Conservation (phyloP, 2,329 filamentous ascomycete species). For the Claviceps sp. region DNA sequence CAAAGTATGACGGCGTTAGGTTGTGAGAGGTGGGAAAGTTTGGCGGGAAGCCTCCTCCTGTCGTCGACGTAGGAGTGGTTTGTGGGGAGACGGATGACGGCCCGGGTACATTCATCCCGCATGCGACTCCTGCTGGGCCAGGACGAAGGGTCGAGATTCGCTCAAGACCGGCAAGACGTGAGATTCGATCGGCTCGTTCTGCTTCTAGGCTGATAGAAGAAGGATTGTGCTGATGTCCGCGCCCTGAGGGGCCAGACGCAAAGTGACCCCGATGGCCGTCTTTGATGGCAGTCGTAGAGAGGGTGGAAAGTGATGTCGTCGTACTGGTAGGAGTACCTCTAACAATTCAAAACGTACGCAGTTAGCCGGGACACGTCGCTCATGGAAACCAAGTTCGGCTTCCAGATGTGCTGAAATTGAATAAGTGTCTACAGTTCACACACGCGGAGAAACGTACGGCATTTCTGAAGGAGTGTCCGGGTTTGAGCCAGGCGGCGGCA, state of each 20-base stretch:
- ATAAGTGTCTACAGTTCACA: background rate
- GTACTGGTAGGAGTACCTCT: conserved; percentile 78
- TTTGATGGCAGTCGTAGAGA: conserved; percentile 92
- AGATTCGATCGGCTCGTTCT: conserved; percentile 89
- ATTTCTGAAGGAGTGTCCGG: conserved; percentile 80
- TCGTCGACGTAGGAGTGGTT: conserved; percentile 36
- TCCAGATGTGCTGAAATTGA: background rate
- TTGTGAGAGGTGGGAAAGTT: conserved; percentile 25
- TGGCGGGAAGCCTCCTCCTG: conserved; percentile 24
- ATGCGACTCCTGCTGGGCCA: conserved; percentile 22
- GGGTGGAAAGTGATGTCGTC: conserved; percentile 78
- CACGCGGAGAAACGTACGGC: conserved; percentile 46
- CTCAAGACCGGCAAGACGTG: conserved; percentile 82
- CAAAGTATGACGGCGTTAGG: conserved; percentile 62
- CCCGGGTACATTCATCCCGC: conserved; percentile 9
- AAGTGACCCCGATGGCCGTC: conserved; percentile 82
- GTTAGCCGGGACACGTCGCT: background rate
- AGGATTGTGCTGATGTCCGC: conserved; percentile 44
- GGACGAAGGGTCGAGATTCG: conserved; percentile 66
- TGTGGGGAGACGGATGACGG: conserved; percentile 31
- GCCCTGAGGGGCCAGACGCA: conserved; percentile 36
- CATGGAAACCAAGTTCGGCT: background rate
- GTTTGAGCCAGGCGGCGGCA: conserved; percentile 69
- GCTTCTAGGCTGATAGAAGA: conserved; percentile 67
- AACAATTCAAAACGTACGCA: background rate